Base-by-base conservation (phyloP, 2,329 filamentous ascomycete species). In the Exophiala calicioides region DNA sequence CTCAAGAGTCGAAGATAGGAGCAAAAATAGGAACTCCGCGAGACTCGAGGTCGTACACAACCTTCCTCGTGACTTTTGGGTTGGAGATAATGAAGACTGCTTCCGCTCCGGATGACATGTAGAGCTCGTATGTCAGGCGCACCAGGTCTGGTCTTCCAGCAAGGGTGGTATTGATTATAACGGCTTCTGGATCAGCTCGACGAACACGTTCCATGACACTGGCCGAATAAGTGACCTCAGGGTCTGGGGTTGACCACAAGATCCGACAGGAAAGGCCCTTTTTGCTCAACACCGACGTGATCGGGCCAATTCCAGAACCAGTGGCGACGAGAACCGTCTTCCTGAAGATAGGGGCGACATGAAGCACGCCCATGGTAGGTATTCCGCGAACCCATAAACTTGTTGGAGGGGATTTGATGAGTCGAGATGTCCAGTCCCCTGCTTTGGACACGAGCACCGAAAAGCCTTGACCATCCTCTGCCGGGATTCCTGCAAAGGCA, bases 31-130 rank as follows among this genome's bases (percentile, higher is more conserved):
- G 75, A 5, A 88, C 66, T 0, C 84, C 83, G 44, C 82, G 73
- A 27, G 72, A 75, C 67, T 88, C 84, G 39, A 90, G 68, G 6
- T 77, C 82, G 61, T 82, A 85, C 0, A 89, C 84, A 1, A 89
- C 74, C 68, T 79, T 80, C 59, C 75, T 76, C 13, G 85, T 88
- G 24, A 88, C 75, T 46, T 68, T 75, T 47, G 82, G 79, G 62
- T 89, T 90, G 44, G 81, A 82, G 58, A 90, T 84, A 50, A 88
- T 77, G 60, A 88, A 82, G 27, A 88, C 83, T 2, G 84, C 86
- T 71, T 89, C 85, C 1, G 77, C 75, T 0, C 67, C 55, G 19
- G 70, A 70, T 23, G 75, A 65, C 37, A 58, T 59, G 37, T 68
- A 70, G 40, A 83, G 68, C 6, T 70, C 66, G 57, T 78, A 82